A percentile compares a stretch with the other conserved stretches of the same genome.
Conservation (phyloP, 495 filamentous ascomycete species). For the Astrocystis sublimbata region DNA sequence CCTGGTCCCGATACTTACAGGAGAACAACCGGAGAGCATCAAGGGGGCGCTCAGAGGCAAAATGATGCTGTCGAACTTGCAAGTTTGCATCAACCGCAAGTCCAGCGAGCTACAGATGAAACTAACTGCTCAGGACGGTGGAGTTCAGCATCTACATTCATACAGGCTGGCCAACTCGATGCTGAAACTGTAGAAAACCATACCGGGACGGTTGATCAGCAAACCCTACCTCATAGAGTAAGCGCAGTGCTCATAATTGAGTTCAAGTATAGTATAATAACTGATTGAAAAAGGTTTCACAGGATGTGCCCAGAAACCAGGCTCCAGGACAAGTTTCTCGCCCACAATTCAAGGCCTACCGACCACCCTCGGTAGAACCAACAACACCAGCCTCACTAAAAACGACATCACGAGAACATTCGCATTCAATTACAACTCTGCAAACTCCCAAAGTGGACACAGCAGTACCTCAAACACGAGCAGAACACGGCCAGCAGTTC, state of each 20-base stretch:
- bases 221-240: neutral
- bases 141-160: neutral
- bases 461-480: neutral
- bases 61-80: neutral
- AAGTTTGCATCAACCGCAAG: neutral
- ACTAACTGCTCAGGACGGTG: neutral
- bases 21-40: neutral
- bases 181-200: neutral
- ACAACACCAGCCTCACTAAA: neutral
- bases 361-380: neutral
- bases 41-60: neutral
- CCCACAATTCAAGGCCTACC: neutral
- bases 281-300: neutral
- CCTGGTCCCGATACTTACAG: conserved; percentile 2
- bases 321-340: neutral
- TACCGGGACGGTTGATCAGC: neutral
- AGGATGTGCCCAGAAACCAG: neutral
- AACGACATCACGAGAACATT: neutral
- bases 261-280: neutral
- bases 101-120: neutral
- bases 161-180: neutral
- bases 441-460: neutral
- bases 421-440: neutral
- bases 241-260: neutral
- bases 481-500: neutral